Base-by-base conservation (phyloP, 2,329 filamentous ascomycete species). In the Byssothecium circinans region DNA sequence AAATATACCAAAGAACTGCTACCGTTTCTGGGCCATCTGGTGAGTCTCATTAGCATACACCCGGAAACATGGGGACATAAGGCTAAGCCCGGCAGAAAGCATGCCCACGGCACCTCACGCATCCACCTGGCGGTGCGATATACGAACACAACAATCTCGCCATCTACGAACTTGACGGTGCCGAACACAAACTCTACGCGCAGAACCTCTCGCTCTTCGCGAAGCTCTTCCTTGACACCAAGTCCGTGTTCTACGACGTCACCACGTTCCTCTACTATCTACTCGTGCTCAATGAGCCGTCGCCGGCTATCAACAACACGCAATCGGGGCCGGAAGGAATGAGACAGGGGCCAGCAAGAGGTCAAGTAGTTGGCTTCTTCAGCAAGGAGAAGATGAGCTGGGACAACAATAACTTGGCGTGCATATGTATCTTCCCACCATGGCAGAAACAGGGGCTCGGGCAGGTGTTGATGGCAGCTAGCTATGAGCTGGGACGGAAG, bases 341-440 rank as follows among this genome's bases (percentile, higher is more conserved):
- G 8, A 34, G 6, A 18, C 35, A 2, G 43, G 52, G 3, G 36
- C 29, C 8, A 41, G 44, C 12, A 40, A 37, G 2, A 1, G 53
- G 58, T 2, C 83, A 86, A 64, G 85, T 96, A 23, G 83, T 92
- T 1, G 94, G 94, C n/a, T 97, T 97, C 79, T 99, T 97, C 76
- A 95, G 89, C 54, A 97, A 99, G 69, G 94, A 99, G 72, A 97
- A 97, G 70, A 88, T 96, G 78, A 96, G 90, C 3, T 99, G 94
- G 92, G 94, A 99, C 64, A 91, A 92, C 64, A 97, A 99, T 72
- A 99, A 97, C 58, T 80, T 99, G 4, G 94, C 94, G 1, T 99
- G 94, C 68, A 99, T 99, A 59, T 79, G 97, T 6, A 82, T 97
- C 14, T 97, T 97, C 64, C 94, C 94, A 1, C 94, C 94, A 0